Evolutionary conservation across 2,329 filamentous ascomycete species (phyloP).

Genomic region (Eurotiales sp.): DNA sequence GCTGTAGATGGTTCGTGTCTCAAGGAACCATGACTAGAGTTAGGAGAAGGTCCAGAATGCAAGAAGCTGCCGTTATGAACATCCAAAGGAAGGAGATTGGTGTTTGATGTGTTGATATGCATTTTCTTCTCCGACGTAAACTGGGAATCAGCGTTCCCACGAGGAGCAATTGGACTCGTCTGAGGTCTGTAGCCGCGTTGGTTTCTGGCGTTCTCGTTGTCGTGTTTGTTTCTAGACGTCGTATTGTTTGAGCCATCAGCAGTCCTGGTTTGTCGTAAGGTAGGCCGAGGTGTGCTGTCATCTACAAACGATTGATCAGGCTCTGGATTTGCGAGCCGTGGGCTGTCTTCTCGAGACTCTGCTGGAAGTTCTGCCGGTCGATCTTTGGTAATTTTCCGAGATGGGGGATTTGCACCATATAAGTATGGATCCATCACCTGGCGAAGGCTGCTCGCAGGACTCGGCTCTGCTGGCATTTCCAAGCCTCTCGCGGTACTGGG

Average conservation of each 20-base stretch:
- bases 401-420: constrained; percentile 23
- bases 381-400: constrained; percentile 22
- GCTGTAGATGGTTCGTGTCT: constrained; percentile 26
- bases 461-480: constrained; percentile 42
- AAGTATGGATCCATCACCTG: constrained; percentile 87
- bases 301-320: constrained; percentile 5
- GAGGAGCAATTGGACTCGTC: constrained; percentile 21
- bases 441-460: constrained; percentile 74
- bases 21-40: constrained; percentile 11
- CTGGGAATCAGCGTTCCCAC: neutral
- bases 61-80: constrained; percentile 6
- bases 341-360: constrained; percentile 7
- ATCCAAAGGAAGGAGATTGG: constrained; percentile 7
- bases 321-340: neutral
- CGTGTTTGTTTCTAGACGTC: constrained; percentile 27
- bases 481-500: constrained; percentile 38
- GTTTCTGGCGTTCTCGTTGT: constrained; percentile 26
- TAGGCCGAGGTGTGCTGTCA: constrained; percentile 8
- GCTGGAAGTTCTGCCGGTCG: constrained; percentile 17
- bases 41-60: constrained; percentile 5
- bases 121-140: constrained; percentile 8
- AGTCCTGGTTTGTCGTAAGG: constrained; percentile 6
- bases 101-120: constrained; percentile 3
- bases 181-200: constrained; percentile 16
- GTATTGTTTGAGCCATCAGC: constrained; percentile 23